These are phyloP conservation scores for Phytopythium mirpurense DNA, from an alignment of 352 stramenopile genomes.

Conservation along the genomic window DNA sequence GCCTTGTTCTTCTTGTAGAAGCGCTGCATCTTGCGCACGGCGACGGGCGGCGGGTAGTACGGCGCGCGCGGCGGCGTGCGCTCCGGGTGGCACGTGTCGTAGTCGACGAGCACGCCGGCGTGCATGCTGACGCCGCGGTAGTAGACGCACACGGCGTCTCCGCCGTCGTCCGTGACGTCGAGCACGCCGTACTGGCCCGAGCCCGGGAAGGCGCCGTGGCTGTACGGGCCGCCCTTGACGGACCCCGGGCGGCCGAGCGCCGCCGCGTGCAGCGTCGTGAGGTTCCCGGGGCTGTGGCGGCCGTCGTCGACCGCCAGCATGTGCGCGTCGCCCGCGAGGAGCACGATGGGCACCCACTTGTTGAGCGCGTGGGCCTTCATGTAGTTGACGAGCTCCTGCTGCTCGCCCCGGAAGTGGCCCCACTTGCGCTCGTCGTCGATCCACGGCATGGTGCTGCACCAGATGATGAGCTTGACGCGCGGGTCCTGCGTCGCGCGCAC, in stretches of 20 bases:
- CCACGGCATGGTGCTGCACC: slow-evolving; percentile 88
- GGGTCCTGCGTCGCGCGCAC: slow-evolving; percentile 48
- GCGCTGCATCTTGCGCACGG: slow-evolving; percentile 47
- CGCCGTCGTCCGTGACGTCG: slow-evolving; percentile 71
- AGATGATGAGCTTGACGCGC: slow-evolving; percentile 66
- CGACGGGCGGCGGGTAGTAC: slow-evolving; percentile 61
- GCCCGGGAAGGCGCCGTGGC: slow-evolving; percentile 74
- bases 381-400: slow-evolving; percentile 71
- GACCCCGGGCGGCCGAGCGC: slow-evolving; percentile 74
- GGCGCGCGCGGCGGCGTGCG: slow-evolving; percentile 41
- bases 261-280: slow-evolving; percentile 77
- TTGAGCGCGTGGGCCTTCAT: slow-evolving; percentile 62
- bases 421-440: slow-evolving; percentile 84
- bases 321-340: slow-evolving; percentile 84
- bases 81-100: slow-evolving; percentile 69
- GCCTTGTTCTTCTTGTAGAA: slow-evolving; percentile 56
- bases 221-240: slow-evolving; percentile 86
- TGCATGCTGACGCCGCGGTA: slow-evolving; percentile 63
- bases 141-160: slow-evolving; percentile 58
- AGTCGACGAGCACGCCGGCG: slow-evolving; percentile 59
- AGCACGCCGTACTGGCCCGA: slow-evolving; percentile 78
- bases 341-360: slow-evolving; percentile 68
- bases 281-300: slow-evolving; percentile 57
- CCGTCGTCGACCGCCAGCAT: slow-evolving; percentile 88
- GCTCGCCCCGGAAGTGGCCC: slow-evolving; percentile 79